phyloP scores from a whole-genome alignment of 1,139 yeast species.

The Kluyveromyces sp. region DNA sequence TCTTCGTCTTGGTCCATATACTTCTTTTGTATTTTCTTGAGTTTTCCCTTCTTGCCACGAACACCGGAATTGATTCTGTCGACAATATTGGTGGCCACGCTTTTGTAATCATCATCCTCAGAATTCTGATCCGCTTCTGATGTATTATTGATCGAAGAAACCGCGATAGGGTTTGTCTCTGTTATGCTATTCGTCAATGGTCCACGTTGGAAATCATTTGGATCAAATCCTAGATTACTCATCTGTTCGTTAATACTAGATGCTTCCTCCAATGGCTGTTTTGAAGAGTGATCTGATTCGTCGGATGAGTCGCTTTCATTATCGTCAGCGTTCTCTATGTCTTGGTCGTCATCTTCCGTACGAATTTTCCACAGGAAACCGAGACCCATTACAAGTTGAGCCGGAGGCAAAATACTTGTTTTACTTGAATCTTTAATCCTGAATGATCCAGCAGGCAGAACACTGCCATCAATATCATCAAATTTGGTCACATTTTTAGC shows the following conservation, averaged over 20 bases:
- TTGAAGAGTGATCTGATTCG: neutral
- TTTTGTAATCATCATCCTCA: conserved; percentile 13
- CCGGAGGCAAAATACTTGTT: conserved; percentile 68
- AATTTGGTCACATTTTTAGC: conserved; percentile 62
- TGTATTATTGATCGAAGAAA: neutral
- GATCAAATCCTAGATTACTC: conserved; percentile 7
- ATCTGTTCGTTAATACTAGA: conserved; percentile 9
- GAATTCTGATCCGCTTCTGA: neutral
- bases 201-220: conserved; percentile 8
- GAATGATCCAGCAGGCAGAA: conserved; percentile 60
- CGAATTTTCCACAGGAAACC: conserved; percentile 68
- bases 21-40: conserved; percentile 74
- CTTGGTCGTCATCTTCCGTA: conserved; percentile 17
- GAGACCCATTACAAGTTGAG: conserved; percentile 82
- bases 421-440: conserved; percentile 45
- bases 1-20: conserved; percentile 92
- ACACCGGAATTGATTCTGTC: conserved; percentile 36
- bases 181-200: no score
- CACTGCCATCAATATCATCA: conserved; percentile 50
- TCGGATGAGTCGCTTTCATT: conserved; percentile 9
- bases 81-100: conserved; percentile 16
- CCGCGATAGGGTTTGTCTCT: no score
- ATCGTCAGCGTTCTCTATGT: conserved; percentile 18
- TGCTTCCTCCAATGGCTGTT: no score
- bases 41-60: conserved; percentile 78